phyloP scores from a whole-genome alignment of 1,284 basidiomycete genomes.

The Coriolopsis trogii region DNA sequence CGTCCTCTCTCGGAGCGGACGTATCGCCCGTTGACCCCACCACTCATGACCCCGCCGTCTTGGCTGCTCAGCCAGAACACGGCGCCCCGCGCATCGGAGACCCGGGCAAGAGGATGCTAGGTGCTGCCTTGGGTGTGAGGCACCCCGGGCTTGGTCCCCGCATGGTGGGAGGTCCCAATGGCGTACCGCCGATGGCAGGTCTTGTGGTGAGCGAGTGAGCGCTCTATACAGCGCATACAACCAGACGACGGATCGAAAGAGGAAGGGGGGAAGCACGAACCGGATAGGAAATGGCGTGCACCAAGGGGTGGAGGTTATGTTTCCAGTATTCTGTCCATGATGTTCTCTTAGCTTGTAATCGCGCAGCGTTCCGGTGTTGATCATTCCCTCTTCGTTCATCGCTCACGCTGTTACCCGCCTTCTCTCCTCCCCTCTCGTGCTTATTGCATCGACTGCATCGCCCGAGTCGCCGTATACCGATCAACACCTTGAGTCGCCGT shows the following conservation, averaged over 20 bases:
- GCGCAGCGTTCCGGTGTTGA: conserved; percentile 28
- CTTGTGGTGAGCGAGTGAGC: conserved; percentile 71
- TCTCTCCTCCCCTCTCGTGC: conserved; percentile 5
- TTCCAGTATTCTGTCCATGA: conserved; percentile 23
- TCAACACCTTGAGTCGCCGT: conserved; percentile 11
- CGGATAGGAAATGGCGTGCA: conserved; percentile 23
- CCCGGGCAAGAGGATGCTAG: conserved; percentile 83
- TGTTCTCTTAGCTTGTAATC: conserved; percentile 27
- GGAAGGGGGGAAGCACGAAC: conserved; percentile 6
- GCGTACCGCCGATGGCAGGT: conserved; percentile 73
- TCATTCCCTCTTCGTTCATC: conserved; percentile 19
- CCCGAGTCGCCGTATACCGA: conserved; percentile 1
- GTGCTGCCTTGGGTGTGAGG: conserved; percentile 77
- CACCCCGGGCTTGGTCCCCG: conserved; percentile 72
- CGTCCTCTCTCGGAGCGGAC: conserved; percentile 61
- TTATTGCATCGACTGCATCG: conserved; percentile 10
- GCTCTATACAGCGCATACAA: conserved; percentile 28
- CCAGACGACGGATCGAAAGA: conserved; percentile 8
- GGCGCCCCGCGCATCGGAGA: conserved; percentile 70
- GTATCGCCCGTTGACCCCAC: conserved; percentile 46
- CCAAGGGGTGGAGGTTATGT: conserved; percentile 27
- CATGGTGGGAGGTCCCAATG: conserved; percentile 56
- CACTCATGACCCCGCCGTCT: conserved; percentile 63
- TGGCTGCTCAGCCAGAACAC: conserved; percentile 47
- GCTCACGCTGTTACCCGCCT: conserved; percentile 1